Percentiles rank a stretch among this genome's conserved stretches.
phyloP scores from a whole-genome alignment of 176 grass and related monocot genomes.

The Bolboschoenus planiculmis region DNA sequence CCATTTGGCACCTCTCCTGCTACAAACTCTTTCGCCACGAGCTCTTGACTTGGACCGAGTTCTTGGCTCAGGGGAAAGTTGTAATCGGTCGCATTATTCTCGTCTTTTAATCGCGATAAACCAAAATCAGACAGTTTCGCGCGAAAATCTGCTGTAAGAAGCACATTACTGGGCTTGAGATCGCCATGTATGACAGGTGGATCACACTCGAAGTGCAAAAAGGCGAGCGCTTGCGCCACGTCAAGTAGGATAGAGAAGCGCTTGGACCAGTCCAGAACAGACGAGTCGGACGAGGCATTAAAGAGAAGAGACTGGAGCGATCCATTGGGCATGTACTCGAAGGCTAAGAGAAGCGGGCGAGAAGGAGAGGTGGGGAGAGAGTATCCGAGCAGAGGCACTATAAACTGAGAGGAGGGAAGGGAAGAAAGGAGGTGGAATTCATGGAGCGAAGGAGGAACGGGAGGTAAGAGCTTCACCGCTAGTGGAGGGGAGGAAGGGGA shows the following conservation, averaged over 20 bases:
- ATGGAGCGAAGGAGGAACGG: constrained; percentile 32
- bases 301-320: constrained; percentile 57
- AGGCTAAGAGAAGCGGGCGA: constrained; percentile 44
- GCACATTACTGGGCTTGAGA: constrained; percentile 90
- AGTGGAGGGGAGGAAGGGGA: constrained; percentile 24
- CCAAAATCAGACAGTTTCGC: constrained; percentile 86
- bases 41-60: constrained; percentile 51
- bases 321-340: constrained; percentile 59
- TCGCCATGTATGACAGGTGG: constrained; percentile 80
- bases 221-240: constrained; percentile 50
- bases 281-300: neutral
- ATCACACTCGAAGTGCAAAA: constrained; percentile 63
- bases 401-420: constrained; percentile 39
- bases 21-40: constrained; percentile 5
- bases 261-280: constrained; percentile 39
- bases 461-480: constrained; percentile 30
- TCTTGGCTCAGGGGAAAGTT: constrained; percentile 76
- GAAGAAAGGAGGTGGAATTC: constrained; percentile 47
- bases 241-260: constrained; percentile 46
- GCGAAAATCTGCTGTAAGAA: constrained; percentile 50
- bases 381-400: constrained; percentile 53
- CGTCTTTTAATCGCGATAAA: constrained; percentile 59
- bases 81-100: neutral
- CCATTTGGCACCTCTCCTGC: neutral
- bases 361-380: constrained; percentile 24